Conservation (phyloP, 2,329 filamentous ascomycete species). For the Pseudogymnoascus sp. region DNA sequence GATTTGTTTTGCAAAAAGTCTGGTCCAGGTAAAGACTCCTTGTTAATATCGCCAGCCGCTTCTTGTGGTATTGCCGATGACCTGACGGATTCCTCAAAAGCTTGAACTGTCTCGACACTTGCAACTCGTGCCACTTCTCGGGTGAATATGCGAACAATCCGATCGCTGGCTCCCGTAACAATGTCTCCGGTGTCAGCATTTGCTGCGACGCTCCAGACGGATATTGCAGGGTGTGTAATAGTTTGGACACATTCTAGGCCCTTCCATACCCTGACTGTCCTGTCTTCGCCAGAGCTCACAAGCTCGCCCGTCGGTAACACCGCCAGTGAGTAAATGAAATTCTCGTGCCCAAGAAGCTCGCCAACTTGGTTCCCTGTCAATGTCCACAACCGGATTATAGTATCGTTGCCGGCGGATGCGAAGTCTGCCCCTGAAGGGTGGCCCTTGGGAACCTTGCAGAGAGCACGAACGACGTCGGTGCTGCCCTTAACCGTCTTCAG, state of each 20-base stretch:
- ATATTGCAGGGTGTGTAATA: constrained; percentile 94
- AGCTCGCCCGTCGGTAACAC: constrained; percentile 75
- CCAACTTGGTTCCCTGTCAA: constrained; percentile 67
- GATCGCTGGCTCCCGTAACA: constrained; percentile 86
- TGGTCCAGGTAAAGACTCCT: constrained; percentile 80
- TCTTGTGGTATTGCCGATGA: constrained; percentile 82
- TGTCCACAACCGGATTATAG: constrained; percentile 79
- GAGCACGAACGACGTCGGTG: constrained; percentile 76
- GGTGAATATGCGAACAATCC: constrained; percentile 76
- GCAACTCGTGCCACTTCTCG: constrained; percentile 62
- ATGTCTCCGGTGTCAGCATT: constrained; percentile 81
- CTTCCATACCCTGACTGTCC: constrained; percentile 86
- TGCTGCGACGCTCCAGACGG: constrained; percentile 87
- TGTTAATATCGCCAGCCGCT: constrained; percentile 75
- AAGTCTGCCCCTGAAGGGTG: constrained; percentile 84
- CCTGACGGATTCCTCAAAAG: constrained; percentile 76
- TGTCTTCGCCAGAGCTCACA: constrained; percentile 85
- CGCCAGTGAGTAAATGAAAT: constrained; percentile 84
- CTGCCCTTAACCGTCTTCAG: constrained; percentile 59
- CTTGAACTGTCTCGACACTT: constrained; percentile 54
- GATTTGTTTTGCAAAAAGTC: constrained; percentile 75
- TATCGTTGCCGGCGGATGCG: constrained; percentile 89
- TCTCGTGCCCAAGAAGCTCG: constrained; percentile 80
- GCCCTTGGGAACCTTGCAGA: constrained; percentile 67
- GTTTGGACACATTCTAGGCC: constrained; percentile 80